Percentiles rank a stretch among this genome's conserved stretches.
phyloP scores from a whole-genome alignment of 345 rosid species.

The Gossypium thurberi region DNA sequence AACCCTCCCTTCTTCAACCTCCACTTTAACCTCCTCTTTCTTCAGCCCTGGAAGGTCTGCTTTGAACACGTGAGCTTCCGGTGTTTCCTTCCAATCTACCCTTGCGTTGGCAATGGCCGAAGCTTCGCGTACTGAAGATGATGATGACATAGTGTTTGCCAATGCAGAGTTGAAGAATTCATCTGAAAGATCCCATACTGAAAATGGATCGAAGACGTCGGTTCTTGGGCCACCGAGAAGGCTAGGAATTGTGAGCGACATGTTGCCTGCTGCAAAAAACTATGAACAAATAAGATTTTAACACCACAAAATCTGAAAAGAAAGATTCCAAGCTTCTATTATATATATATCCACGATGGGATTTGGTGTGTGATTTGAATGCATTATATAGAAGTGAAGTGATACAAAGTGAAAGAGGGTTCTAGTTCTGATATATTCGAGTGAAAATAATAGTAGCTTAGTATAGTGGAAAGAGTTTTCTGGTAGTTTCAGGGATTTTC shows the following conservation, averaged over 20 bases:
- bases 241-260: constrained; percentile 18
- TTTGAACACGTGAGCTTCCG: neutral
- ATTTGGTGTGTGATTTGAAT: neutral
- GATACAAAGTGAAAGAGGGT: neutral
- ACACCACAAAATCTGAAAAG: neutral
- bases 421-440: too few relatives aligned
- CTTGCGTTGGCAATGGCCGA: constrained; percentile 23
- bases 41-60: neutral
- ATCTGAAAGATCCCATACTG: constrained; percentile 25
- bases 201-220: constrained; percentile 24
- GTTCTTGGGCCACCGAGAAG: constrained; percentile 19
- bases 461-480: neutral
- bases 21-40: constrained; percentile 29
- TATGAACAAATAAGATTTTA: neutral
- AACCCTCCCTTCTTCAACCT: constrained; percentile 37
- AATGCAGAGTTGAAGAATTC: constrained; percentile 10
- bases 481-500: neutral
- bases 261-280: neutral
- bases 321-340: neutral
- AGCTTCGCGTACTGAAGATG: constrained; percentile 14
- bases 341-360: neutral
- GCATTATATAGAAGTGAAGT: neutral
- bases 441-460: neutral
- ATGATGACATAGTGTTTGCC: neutral
- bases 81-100: constrained; percentile 31